These are phyloP conservation scores for Rhizophora apiculata DNA, from an alignment of 345 rosid species.

Conservation along the genomic window DNA sequence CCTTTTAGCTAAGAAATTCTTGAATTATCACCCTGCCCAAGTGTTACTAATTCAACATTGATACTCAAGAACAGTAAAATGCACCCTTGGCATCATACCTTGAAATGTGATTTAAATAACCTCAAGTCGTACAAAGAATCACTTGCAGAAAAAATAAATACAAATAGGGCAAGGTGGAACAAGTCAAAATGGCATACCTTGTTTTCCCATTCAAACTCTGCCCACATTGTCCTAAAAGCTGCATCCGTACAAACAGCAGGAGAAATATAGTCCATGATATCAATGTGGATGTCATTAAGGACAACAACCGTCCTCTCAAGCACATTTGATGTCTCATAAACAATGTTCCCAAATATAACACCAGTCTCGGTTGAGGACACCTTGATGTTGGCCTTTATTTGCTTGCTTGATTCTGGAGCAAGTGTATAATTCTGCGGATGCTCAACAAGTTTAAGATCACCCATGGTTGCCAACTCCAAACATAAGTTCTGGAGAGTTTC, in stretches of 20 bases:
- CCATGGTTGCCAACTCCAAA: slow-evolving; percentile 97
- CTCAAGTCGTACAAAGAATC: not conserved
- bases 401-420: slow-evolving; percentile 93
- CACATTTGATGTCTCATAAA: slow-evolving; percentile 90
- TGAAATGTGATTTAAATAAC: not conserved
- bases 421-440: slow-evolving; percentile 97
- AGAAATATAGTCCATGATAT: slow-evolving; percentile 96
- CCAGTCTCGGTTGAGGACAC: slow-evolving; percentile 99
- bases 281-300: slow-evolving; percentile 91
- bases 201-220: slow-evolving; percentile 99
- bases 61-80: not conserved
- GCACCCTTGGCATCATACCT: not conserved
- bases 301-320: slow-evolving; percentile 82
- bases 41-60: not conserved
- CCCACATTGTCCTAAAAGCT: slow-evolving; percentile 98
- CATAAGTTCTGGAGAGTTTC: slow-evolving; percentile 97
- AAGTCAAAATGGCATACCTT: slow-evolving; percentile 46
- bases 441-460: slow-evolving; percentile 98
- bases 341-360: slow-evolving; percentile 95
- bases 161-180: not conserved
- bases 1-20: not conserved
- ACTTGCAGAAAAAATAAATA: not conserved
- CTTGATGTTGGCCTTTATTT: slow-evolving; percentile 98
- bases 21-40: not conserved
- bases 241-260: slow-evolving; percentile 88